Conservation (phyloP, 208 protist species). For the Polymyxa betae region DNA sequence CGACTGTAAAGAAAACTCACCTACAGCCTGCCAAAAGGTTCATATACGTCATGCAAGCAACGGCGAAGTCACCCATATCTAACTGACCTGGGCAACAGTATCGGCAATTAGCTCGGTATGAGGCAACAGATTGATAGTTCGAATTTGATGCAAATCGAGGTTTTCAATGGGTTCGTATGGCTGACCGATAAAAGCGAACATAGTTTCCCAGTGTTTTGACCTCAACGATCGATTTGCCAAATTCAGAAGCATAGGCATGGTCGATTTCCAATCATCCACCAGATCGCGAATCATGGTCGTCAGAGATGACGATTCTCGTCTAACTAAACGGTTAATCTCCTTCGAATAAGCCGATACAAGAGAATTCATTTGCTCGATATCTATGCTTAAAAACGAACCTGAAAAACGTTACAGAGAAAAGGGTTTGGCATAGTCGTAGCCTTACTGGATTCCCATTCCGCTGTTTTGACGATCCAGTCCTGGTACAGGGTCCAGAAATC, state of each 20-base stretch:
- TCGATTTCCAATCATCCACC: slow-evolving; percentile 88
- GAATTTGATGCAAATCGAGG: not conserved
- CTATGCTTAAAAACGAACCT: slow-evolving; percentile 52
- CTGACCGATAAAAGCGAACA: slow-evolving; percentile 64
- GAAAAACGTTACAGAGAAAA: no score
- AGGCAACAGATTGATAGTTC: not conserved
- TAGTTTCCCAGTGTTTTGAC: slow-evolving; percentile 72
- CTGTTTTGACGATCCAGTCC: slow-evolving; percentile 55
- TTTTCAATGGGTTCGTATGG: not conserved
- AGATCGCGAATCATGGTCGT: slow-evolving; percentile 79
- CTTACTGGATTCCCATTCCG: slow-evolving; percentile 53
- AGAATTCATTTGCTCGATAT: slow-evolving; percentile 60
- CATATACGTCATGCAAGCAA: no score
- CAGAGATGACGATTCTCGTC: slow-evolving; percentile 66
- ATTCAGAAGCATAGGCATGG: slow-evolving; percentile 84
- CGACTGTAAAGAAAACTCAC: not conserved
- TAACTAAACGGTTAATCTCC: slow-evolving; percentile 62
- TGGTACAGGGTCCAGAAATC: slow-evolving; percentile 60
- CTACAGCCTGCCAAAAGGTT: no score
- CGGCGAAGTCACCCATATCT: no score
- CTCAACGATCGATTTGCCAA: slow-evolving; percentile 90
- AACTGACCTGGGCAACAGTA: not conserved
- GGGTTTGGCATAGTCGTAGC: no score
- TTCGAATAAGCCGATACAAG: slow-evolving; percentile 58
- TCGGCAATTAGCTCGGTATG: not conserved